Evolutionary conservation across 345 rosid species (phyloP).

Genomic region (Corchorus capsularis): DNA sequence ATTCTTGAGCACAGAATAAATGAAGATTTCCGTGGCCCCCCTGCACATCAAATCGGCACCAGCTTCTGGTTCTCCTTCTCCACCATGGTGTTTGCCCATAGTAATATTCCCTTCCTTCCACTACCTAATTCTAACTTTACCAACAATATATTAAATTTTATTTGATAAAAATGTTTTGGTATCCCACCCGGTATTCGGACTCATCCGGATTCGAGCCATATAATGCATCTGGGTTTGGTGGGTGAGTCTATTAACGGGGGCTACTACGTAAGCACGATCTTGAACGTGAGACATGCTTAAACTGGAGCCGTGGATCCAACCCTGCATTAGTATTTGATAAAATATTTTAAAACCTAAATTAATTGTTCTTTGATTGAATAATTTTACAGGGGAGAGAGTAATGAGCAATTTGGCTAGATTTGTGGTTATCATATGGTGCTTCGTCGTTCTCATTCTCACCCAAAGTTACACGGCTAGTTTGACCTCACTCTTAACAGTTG

Average conservation of each 20-base stretch:
- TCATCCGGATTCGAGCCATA: no score
- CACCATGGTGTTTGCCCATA: constrained; percentile 52
- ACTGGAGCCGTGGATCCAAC: no score
- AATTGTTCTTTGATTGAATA: not conserved
- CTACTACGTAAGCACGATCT: no score
- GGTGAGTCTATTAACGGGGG: no score
- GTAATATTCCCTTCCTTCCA: not conserved
- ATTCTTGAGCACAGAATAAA: constrained; percentile 67
- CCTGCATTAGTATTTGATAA: not conserved
- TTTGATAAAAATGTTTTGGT: no score
- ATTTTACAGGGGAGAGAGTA: constrained; percentile 57
- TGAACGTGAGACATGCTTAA: no score
- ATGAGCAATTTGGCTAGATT: constrained; percentile 49
- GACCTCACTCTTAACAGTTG: constrained; percentile 57
- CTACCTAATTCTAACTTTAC: not conserved
- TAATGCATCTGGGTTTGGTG: no score
- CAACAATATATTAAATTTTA: no score
- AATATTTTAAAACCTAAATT: not conserved
- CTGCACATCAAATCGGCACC: constrained; percentile 46
- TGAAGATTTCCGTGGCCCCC: constrained; percentile 61
- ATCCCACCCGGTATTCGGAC: no score
- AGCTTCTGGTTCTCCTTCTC: constrained; percentile 82
- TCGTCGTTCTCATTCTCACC: constrained; percentile 61
- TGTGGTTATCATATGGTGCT: constrained; percentile 62
- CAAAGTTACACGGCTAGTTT: constrained; percentile 80